Evolutionary conservation across 352 stramenopile genomes (phyloP).

Genomic region (Pythium apleroticum): DNA sequence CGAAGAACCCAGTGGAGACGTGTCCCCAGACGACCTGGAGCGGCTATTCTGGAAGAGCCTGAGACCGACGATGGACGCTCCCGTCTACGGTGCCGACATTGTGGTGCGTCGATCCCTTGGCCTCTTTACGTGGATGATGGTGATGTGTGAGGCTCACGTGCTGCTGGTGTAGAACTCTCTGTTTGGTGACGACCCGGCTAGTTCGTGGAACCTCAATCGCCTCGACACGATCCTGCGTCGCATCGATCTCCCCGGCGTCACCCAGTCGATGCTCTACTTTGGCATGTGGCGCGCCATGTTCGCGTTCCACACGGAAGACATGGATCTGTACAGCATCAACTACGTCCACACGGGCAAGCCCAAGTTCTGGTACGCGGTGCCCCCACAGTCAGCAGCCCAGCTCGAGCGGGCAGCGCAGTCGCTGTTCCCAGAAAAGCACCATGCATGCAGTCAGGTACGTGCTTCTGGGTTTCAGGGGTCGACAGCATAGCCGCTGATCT

Average conservation of each 20-base stretch:
- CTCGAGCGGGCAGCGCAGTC: slow-evolving; percentile 85
- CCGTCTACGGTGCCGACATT: slow-evolving; percentile 91
- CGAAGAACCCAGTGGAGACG: slow-evolving; percentile 31
- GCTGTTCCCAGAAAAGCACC: slow-evolving; percentile 88
- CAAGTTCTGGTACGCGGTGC: slow-evolving; percentile 94
- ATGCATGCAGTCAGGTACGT: slow-evolving; percentile 75
- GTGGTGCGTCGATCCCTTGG: slow-evolving; percentile 36
- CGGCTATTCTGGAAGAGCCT: slow-evolving; percentile 89
- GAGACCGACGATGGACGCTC: slow-evolving; percentile 81
- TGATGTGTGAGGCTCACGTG: neutral
- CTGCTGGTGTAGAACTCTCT: slow-evolving; percentile 54
- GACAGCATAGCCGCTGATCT: too few relatives aligned
- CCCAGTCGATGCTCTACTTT: slow-evolving; percentile 92
- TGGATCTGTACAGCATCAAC: slow-evolving; percentile 95
- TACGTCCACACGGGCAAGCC: slow-evolving; percentile 91
- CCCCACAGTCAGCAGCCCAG: slow-evolving; percentile 59
- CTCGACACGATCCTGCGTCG: slow-evolving; percentile 85
- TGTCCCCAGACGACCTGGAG: slow-evolving; percentile 57
- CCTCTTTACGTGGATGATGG: neutral
- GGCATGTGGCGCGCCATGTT: slow-evolving; percentile 95
- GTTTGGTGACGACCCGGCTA: slow-evolving; percentile 66
- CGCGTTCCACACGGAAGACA: slow-evolving; percentile 93
- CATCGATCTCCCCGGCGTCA: slow-evolving; percentile 87
- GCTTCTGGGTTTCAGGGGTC: too few relatives aligned
- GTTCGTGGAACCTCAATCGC: slow-evolving; percentile 87